Evolutionary conservation across 495 filamentous ascomycete species (phyloP), one percentile per base, ranked within the genome.

Genomic region (Aspergillus wentii): DNA sequence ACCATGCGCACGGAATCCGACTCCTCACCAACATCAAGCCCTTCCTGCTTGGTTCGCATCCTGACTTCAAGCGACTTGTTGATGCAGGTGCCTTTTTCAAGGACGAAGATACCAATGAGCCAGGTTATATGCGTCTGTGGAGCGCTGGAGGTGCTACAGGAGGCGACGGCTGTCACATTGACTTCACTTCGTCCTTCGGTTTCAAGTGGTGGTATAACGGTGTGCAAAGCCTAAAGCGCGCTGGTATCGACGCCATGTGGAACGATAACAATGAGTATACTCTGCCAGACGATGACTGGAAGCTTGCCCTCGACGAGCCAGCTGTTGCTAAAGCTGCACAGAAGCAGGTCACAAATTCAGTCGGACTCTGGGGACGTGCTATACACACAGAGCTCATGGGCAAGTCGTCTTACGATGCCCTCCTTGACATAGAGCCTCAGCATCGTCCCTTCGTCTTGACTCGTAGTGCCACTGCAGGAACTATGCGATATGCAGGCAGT

Each of bases 251-350:
- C 43, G 78, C 69, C 20, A 83, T 84, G 58, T 86, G 82, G 82
- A 86, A 83, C 44, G 82, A 86, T 56, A 86, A 86, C 58, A 83
- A 84, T 51, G 82, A 86, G 59, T 85, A 82, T 52, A 81, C 76
- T 5, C 67, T 80, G 3, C 77, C 79, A 0, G 65, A 72, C 48
- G 82, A 86, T 37, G 67, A 74, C 36, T 85, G 80, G 79, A 54
- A 71, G 36, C 63, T 74, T 27, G 74, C 75, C 0, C 65, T 84
- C 5, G 59, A 68, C 33, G 66, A 74, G 15, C 52, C 57, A 9
- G 49, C 54, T 21, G 54, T 61, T 2, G 38, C 54, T 7, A 40
- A 61, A 4, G 51, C 57, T 2, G 52, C 48, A 1, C 59, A 62
- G 31, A 62, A 65, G 40, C 38, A 41, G 2, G 29, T 41, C 10